Percentiles rank a stretch among this genome's conserved stretches.
Conservation (phyloP, 495 filamentous ascomycete species). For the Mytilinidion resinicola region DNA sequence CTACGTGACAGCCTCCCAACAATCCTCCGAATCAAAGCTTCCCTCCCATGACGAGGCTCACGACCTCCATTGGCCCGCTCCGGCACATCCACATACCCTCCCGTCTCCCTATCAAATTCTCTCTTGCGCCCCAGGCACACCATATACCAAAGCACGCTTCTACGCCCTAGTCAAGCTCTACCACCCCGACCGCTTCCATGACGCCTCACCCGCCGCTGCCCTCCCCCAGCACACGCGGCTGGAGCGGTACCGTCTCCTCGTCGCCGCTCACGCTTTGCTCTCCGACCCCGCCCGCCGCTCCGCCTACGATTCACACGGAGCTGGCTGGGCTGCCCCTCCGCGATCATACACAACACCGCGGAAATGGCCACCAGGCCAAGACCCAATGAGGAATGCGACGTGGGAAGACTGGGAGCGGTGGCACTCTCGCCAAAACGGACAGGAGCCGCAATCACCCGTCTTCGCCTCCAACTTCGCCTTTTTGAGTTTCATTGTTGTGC, state of each 20-base stretch:
- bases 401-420: constrained; percentile 99
- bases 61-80: constrained; percentile 19
- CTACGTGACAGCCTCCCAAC: constrained; percentile 7
- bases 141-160: constrained; percentile 77
- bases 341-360: constrained; percentile 30
- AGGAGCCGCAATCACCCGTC: constrained; percentile 49
- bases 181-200: constrained; percentile 67
- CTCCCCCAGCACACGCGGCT: constrained; percentile 53
- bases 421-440: constrained; percentile 47
- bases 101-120: constrained; percentile 95
- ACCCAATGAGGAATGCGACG: constrained; percentile 74
- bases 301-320: constrained; percentile 74
- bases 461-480: constrained; percentile 74
- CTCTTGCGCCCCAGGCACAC: constrained; percentile 50
- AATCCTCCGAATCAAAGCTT: not conserved
- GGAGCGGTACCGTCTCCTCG: constrained; percentile 81
- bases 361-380: constrained; percentile 29
- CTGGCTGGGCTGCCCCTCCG: constrained; percentile 62
- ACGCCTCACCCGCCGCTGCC: constrained; percentile 13
- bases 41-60: constrained; percentile 6
- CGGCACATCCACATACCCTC: constrained; percentile 19
- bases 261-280: constrained; percentile 85
- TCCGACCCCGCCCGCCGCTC: constrained; percentile 69
- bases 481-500: constrained; percentile 55
- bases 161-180: constrained; percentile 92